Evolutionary conservation across 345 rosid genomes (phyloP), one percentile per base, ranked within the genome.

Genomic region (Populus simonii): DNA sequence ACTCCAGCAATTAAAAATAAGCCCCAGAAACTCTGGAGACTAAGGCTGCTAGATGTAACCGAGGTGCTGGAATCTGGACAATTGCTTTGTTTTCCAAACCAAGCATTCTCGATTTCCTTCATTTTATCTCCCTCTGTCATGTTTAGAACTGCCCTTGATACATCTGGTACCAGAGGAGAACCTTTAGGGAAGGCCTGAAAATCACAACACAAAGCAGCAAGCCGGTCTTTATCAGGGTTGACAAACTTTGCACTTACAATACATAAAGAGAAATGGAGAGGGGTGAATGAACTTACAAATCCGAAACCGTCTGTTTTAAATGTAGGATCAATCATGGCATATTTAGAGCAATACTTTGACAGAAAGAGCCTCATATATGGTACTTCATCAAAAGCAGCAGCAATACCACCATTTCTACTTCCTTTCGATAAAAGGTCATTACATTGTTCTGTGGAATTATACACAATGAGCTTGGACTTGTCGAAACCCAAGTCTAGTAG

Each of bases 261-360:
- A 13, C 47, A 10, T 15, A 16, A 5, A 39, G 18, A 74, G 7
- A 57, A 18, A 11, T 3, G 55, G 55, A 13, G 20, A 8, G 62
- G 27, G 16, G 6, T 41, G 15, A 5, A 9, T 47, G 31, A 35
- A 62, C 88, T 68, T 73, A 87, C 88, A 75, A 87, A 81, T 62
- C 84, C 90, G 12, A 87, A 76, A 2, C 90, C 90, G n/a, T 68
- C 85, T 8, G 85, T 69, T 68, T 75, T 81, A 69, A 63, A 78
- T 22, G 68, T 67, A 8, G 79, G 84, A 17, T 81, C 80, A 27
- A 80, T 76, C 74, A 80, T 70, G 45, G 68, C 73, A 39, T 71
- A 85, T n/a, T 83, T 75, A 49, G 78, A 68, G 65, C 82, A 63
- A 75, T 83, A 68, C 63, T 51, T 7, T 1, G 73, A 45, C 0